Evolutionary conservation across 805 yeast genomes (phyloP).

Genomic region (Priceomyces melissophilus): DNA sequence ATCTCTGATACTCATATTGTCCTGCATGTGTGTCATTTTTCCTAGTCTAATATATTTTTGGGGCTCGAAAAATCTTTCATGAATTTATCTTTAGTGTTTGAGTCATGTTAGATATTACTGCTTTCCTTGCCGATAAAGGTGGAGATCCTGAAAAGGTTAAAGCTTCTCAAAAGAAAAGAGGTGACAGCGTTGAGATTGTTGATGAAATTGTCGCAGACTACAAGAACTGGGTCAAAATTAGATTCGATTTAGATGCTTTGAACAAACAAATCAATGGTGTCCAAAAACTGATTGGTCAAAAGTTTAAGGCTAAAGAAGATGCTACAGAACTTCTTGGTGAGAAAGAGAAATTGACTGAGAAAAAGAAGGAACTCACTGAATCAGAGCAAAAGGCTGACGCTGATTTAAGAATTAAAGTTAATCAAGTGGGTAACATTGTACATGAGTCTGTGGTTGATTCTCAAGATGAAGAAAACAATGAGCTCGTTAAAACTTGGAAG

Average conservation of each 20-base stretch:
- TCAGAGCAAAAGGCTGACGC: constrained; percentile 79
- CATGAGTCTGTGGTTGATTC: constrained; percentile 89
- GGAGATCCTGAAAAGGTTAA: constrained; percentile 90
- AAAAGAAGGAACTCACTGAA: constrained; percentile 63
- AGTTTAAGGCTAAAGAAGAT: constrained; percentile 93
- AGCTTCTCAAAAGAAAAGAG: constrained; percentile 89
- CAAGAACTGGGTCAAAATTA: constrained; percentile 82
- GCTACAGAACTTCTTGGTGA: constrained; percentile 77
- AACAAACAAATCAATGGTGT: constrained; percentile 86
- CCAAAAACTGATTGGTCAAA: constrained; percentile 90
- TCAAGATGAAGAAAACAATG: constrained; percentile 86
- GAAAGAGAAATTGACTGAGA: constrained; percentile 69
- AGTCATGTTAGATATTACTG: constrained; percentile 86
- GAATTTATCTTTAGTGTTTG: not conserved
- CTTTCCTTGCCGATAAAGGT: constrained; percentile 93
- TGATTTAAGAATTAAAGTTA: constrained; percentile 73
- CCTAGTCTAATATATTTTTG: not conserved
- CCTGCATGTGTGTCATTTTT: not conserved
- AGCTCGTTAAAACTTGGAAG: constrained; percentile 80
- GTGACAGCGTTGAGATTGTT: constrained; percentile 89
- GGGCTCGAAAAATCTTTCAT: constrained; percentile 1
- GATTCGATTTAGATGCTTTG: constrained; percentile 81
- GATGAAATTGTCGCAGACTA: constrained; percentile 92
- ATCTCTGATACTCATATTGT: not conserved
- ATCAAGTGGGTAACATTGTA: constrained; percentile 88